phyloP scores from a whole-genome alignment of 2,329 filamentous ascomycete genomes.

The Drechslera avenae region DNA sequence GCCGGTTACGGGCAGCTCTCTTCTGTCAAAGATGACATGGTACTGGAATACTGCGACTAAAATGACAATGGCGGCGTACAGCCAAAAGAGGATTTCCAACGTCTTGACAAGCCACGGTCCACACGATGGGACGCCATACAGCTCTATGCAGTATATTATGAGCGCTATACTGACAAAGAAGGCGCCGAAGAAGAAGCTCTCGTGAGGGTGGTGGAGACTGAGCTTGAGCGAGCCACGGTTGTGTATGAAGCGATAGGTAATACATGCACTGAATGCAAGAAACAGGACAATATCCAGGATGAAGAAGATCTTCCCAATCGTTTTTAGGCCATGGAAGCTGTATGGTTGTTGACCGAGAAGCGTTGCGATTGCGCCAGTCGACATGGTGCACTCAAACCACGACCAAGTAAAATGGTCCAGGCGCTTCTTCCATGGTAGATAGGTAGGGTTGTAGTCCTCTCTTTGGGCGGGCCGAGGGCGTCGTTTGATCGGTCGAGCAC shows the following conservation, averaged over 20 bases:
- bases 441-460: slow-evolving; percentile 14
- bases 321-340: slow-evolving; percentile 66
- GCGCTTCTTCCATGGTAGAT: slow-evolving; percentile 25
- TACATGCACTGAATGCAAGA: slow-evolving; percentile 59
- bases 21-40: slow-evolving; percentile 93
- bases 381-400: slow-evolving; percentile 78
- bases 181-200: slow-evolving; percentile 74
- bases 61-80: slow-evolving; percentile 60
- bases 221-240: slow-evolving; percentile 56
- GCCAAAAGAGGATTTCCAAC: slow-evolving; percentile 71
- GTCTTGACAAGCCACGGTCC: slow-evolving; percentile 61
- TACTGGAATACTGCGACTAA: slow-evolving; percentile 85
- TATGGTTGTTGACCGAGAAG: slow-evolving; percentile 61
- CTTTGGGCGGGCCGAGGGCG: slow-evolving; percentile 6
- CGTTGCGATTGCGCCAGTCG: slow-evolving; percentile 70
- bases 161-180: slow-evolving; percentile 66
- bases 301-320: slow-evolving; percentile 70
- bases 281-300: slow-evolving; percentile 71
- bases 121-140: slow-evolving; percentile 66
- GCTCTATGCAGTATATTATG: slow-evolving; percentile 50
- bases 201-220: slow-evolving; percentile 66
- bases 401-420: slow-evolving; percentile 52
- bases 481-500: slow-evolving; percentile 9
- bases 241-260: slow-evolving; percentile 62
- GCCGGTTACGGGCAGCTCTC: slow-evolving; percentile 53